Percentiles rank a stretch among this genome's conserved stretches.
phyloP scores from a whole-genome alignment of 163 green algal genomes.

The Dunaliella salina region DNA sequence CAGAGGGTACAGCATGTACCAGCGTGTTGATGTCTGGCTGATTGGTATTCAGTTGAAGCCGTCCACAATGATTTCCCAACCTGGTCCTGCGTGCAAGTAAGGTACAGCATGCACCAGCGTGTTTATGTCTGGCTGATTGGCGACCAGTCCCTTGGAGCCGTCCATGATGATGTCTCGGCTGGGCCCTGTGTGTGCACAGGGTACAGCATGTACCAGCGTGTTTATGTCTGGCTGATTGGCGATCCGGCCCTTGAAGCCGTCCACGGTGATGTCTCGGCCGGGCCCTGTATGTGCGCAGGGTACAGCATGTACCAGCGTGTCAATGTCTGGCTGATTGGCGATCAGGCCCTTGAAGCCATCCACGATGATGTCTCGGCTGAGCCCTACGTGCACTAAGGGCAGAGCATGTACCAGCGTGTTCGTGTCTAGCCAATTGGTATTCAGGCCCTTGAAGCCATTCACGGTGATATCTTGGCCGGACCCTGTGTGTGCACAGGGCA shows the following conservation, averaged over 20 bases:
- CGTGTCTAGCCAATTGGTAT: slow-evolving; percentile 67
- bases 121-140: slow-evolving; percentile 76
- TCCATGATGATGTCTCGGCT: slow-evolving; percentile 74
- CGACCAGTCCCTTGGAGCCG: slow-evolving; percentile 54
- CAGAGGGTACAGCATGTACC: slow-evolving; percentile 25
- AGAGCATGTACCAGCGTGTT: slow-evolving; percentile 62
- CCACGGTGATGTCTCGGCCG: slow-evolving; percentile 72
- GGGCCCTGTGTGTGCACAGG: slow-evolving; percentile 66
- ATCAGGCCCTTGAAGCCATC: slow-evolving; percentile 56
- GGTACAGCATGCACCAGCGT: slow-evolving; percentile 49
- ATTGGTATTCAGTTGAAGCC: slow-evolving; percentile 55
- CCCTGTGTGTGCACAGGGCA: slow-evolving; percentile 34
- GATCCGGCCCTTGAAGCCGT: too few species aligned
- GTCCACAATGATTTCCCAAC: slow-evolving; percentile 70
- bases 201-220: too few species aligned
- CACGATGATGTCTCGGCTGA: slow-evolving; percentile 76
- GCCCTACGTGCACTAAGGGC: slow-evolving; percentile 43
- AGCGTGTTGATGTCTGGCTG: slow-evolving; percentile 81
- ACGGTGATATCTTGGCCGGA: slow-evolving; percentile 79
- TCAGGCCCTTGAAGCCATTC: slow-evolving; percentile 56
- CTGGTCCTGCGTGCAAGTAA: slow-evolving; percentile 56
- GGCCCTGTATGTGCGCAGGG: slow-evolving; percentile 50
- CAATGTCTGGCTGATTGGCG: slow-evolving; percentile 71
- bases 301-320: slow-evolving; percentile 58
- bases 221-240: slow-evolving; percentile 81